Base-by-base conservation (phyloP, 2,329 filamentous ascomycete species). In the Exophiala lecanii-corni region DNA sequence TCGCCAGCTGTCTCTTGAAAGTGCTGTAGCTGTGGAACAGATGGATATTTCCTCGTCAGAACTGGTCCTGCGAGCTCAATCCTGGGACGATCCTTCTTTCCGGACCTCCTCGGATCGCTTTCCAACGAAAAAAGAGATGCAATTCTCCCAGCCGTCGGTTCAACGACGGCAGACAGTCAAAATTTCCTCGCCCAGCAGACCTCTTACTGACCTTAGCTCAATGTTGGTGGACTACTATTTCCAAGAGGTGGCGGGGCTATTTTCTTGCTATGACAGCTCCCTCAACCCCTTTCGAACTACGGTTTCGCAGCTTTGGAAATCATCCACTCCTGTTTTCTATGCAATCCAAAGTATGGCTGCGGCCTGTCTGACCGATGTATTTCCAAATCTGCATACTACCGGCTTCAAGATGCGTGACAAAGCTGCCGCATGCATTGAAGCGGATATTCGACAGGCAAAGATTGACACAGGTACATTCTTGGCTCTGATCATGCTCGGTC, bases 331-430 rank as follows among this genome's bases (percentile, higher is more conserved):
- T 0, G 76, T 80, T 38, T 78, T 75, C 54, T 77, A 74, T 34
- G 76, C 76, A 2, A 78, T 81, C 34, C 77, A 81, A 51, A 80
- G 77, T 49, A 81, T 81, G 77, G 75, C 77, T 1, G 76, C 78
- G 7, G 77, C 77, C 3, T 77, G 77, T 13, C 62, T 81, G 0
- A 72, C 76, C 0, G 76, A 78, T 54, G 66, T 75, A 41, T 77
- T 76, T 43, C 75, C 70, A 3, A 67, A 69, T 38, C 78, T 74
- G 65, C 70, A 63, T 16, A 65, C 63, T 5, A 66, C 70, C 19
- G 76, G 70, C 4, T 60, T 68, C 19, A 72, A 70, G 50, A 71
- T 73, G 62, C 75, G 73, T 45, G 65, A 66, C 41, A 74, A 76
- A 53, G 72, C 71, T 3, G 66, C 73, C 19, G 69, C 72, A 13